Base-by-base conservation (phyloP, 2,329 filamentous ascomycete genomes). In the Phaeosphaeriaceae sp. region DNA sequence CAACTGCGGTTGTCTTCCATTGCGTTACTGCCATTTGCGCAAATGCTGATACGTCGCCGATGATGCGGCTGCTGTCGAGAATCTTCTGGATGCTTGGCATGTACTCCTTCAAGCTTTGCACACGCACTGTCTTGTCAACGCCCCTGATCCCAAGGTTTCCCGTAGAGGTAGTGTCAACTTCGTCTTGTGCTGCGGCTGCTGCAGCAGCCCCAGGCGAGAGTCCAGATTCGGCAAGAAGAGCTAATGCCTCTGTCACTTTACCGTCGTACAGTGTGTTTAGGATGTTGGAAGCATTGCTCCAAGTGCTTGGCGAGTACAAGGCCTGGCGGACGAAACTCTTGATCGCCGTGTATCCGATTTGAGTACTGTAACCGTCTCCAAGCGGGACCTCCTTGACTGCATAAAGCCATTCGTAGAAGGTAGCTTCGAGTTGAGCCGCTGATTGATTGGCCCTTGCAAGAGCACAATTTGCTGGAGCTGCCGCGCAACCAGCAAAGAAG, bases 1-100 rank as follows among this genome's bases (percentile, higher is more conserved):
- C 61, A 40, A 59, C 59, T 15, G 52, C 60, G 15, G 58, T 30
- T 19, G 52, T 24, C 23, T 43, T 40, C 63, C 63, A 65, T 26
- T 49, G 53, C n/a, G 60, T 26, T 46, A 60, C 63, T 1, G 23
- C 19, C 19, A 54, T 43, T 15, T 52, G 44, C 21, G 32, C 15
- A 15, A 21, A 42, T 8, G 49, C 40, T 15, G 53, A 49, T 3
- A 32, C 3, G 30, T 47, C 57, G 10, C 56, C 61, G 30, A 49
- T 49, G 19, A 51, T 43, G 11, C 22, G 43, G 32, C 55, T 56
- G 17, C 19, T 40, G 26, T 55, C 28, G 2, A 32, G 15, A 11
- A 58, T 22, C n/a, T 47, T 54, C 13, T 53, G 32, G 1, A 53
- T 22, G n/a, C 15, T 32, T 3, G 42, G 44, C 22, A 46, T 21